phyloP scores from a whole-genome alignment of 164 flowering plant genomes.

The Vitis rupestris region DNA sequence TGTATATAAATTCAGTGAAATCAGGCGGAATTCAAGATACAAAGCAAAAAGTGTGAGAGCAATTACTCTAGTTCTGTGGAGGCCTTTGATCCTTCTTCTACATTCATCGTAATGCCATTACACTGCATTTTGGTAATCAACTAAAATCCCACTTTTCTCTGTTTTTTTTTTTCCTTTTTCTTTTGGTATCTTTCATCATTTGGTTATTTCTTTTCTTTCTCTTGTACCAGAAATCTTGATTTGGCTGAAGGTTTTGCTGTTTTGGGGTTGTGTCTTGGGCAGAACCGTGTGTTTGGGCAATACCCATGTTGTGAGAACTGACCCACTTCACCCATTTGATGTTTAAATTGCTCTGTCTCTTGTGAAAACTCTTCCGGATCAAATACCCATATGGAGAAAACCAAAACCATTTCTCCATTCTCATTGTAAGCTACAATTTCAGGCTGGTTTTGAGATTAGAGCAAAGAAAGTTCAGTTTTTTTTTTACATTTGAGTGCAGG shows the following conservation, averaged over 20 bases:
- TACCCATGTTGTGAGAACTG: slow-evolving; percentile 2
- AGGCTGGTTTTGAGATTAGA: not conserved
- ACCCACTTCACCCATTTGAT: not conserved
- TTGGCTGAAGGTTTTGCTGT: not conserved
- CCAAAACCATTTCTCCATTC: slow-evolving; percentile 3
- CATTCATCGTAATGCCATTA: too few species aligned
- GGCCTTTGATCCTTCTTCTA: too few species aligned
- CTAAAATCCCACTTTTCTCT: too few species aligned
- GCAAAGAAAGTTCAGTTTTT: not conserved
- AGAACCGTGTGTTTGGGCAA: not conserved
- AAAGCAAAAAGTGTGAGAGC: too few species aligned
- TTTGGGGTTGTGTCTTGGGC: not conserved
- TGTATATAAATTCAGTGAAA: too few species aligned
- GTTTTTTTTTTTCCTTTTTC: not conserved
- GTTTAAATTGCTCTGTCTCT: not conserved
- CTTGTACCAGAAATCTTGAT: not conserved
- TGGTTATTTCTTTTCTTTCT: not conserved
- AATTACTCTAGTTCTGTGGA: too few species aligned
- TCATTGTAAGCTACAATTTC: not conserved
- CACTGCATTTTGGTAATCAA: too few species aligned
- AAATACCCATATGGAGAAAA: slow-evolving; percentile 4
- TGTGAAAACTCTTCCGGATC: not conserved
- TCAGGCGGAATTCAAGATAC: too few species aligned
- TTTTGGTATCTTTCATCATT: not conserved
- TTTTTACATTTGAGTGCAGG: not conserved